A percentile compares a stretch with the other conserved stretches of the same genome.
These are phyloP conservation scores for Centaurea solstitialis DNA, from an alignment of 129 eudicot genomes.

Conservation along the genomic window DNA sequence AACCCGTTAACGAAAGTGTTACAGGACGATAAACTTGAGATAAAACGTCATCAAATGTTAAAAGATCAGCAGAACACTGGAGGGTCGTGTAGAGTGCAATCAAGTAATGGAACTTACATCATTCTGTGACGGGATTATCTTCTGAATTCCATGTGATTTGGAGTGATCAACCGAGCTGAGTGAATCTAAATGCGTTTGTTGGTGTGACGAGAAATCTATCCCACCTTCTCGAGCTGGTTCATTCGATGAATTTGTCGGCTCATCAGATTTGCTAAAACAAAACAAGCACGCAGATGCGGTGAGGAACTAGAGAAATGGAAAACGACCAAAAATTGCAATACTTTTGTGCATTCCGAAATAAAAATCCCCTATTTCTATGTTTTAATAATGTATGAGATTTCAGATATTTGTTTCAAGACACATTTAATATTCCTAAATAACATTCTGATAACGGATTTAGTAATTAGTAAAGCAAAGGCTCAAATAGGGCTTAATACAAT, in stretches of 20 bases:
- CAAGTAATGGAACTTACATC: slow-evolving; percentile 45
- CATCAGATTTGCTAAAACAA: slow-evolving; percentile 36
- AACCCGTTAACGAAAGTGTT: background rate
- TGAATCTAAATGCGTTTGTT: slow-evolving; percentile 23
- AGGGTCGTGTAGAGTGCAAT: background rate
- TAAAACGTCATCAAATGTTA: background rate
- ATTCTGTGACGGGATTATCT: slow-evolving; percentile 46
- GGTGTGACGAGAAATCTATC: slow-evolving; percentile 10
- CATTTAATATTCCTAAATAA: background rate
- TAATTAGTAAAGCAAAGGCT: background rate
- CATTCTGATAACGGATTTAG: background rate
- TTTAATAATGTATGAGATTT: background rate
- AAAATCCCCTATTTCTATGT: background rate
- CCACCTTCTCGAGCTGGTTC: slow-evolving; percentile 30
- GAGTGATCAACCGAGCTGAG: slow-evolving; percentile 23
- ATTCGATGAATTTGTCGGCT: slow-evolving; percentile 31
- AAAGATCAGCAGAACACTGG: background rate
- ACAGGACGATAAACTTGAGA: background rate
- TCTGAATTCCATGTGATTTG: slow-evolving; percentile 33
- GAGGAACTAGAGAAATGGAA: slow-evolving; percentile 2
- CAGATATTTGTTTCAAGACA: background rate
- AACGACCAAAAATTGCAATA: background rate
- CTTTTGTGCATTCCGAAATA: background rate
- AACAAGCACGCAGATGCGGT: slow-evolving; percentile 12
- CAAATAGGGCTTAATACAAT: background rate